Conservation (phyloP, 164 flowering plant genomes). For the Brasenia schreberi region DNA sequence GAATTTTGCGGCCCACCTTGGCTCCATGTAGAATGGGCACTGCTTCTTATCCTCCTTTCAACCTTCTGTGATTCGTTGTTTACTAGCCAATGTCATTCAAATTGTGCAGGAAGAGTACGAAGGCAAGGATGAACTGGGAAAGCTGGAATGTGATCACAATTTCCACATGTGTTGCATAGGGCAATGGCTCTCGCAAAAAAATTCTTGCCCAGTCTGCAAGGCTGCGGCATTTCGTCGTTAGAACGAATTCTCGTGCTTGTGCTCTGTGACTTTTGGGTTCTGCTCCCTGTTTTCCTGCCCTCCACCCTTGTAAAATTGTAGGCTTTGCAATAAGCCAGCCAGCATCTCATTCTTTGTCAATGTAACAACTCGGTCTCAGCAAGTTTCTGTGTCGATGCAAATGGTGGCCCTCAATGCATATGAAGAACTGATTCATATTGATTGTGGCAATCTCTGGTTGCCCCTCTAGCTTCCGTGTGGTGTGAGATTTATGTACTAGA, state of each 20-base stretch:
- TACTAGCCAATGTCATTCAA: neutral
- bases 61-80: neutral
- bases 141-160: slow-evolving; percentile 35
- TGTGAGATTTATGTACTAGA: no score
- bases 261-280: neutral
- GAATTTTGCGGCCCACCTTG: no score
- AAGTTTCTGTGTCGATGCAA: no score
- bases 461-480: no score
- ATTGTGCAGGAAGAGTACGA: slow-evolving; percentile 27
- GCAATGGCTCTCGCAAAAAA: slow-evolving; percentile 41
- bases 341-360: no score
- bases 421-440: no score
- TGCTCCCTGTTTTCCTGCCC: neutral
- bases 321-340: no score
- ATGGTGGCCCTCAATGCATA: no score
- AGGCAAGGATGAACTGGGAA: slow-evolving; percentile 32
- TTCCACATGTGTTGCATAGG: slow-evolving; percentile 35
- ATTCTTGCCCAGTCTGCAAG: slow-evolving; percentile 48
- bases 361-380: no score
- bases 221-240: neutral
- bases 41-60: neutral
- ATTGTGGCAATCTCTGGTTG: no score
- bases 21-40: no score
- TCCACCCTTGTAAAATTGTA: neutral
- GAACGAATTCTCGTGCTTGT: neutral